Evolutionary conservation across 345 rosid species (phyloP).

Genomic region (Eucalyptus tenuipes): DNA sequence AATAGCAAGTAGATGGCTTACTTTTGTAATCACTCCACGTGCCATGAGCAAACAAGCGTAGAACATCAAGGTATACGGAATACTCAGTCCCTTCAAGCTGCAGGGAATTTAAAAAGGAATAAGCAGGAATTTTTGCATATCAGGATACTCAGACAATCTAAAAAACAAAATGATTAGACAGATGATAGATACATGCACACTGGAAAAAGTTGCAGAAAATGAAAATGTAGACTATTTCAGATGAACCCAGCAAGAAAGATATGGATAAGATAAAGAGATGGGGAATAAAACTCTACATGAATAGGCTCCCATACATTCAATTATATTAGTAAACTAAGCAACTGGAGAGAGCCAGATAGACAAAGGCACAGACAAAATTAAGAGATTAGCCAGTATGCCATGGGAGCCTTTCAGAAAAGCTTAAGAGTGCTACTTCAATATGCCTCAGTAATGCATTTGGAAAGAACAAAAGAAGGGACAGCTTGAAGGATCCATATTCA

Average conservation of each 20-base stretch:
- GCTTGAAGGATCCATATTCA: neutral
- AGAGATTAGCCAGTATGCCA: neutral
- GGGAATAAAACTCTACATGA: neutral
- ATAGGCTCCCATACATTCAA: neutral
- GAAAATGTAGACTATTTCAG: neutral
- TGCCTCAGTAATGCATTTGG: neutral
- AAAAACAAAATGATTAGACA: neutral
- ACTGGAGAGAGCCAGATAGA: neutral
- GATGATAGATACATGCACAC: neutral
- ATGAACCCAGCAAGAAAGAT: neutral
- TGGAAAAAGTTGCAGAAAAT: neutral
- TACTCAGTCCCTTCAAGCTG: slow-evolving; percentile 81
- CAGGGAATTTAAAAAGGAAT: neutral
- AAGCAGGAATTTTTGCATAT: neutral
- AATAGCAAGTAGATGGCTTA: slow-evolving; percentile 7
- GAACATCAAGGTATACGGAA: slow-evolving; percentile 41
- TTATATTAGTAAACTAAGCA: neutral
- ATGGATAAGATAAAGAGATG: neutral
- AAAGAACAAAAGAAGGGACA: neutral
- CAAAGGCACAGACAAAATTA: neutral
- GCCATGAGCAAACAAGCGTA: slow-evolving; percentile 83
- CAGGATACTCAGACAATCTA: neutral
- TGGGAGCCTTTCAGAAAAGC: neutral
- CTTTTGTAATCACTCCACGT: slow-evolving; percentile 94
- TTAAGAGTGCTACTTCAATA: neutral